phyloP scores from a whole-genome alignment of 805 yeast species.

The Wickerhamomyces silvicola region DNA sequence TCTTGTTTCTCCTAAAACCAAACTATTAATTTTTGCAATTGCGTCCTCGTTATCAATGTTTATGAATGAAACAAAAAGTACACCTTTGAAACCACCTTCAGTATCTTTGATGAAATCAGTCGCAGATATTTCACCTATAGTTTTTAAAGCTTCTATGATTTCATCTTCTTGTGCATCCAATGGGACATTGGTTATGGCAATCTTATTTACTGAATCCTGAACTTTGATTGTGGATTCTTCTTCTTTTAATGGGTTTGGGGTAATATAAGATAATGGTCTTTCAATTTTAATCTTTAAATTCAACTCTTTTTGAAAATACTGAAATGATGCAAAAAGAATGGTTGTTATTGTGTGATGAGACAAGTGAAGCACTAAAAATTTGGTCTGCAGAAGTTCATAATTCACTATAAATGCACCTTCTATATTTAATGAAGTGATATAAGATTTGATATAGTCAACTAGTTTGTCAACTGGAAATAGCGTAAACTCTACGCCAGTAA shows the following conservation, averaged over 20 bases:
- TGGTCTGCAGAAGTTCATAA: slow-evolving; percentile 26
- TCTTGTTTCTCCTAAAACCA: slow-evolving; percentile 29
- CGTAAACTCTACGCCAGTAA: slow-evolving; percentile 25
- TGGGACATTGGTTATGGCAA: slow-evolving; percentile 42
- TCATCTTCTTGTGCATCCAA: slow-evolving; percentile 35
- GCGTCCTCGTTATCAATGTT: slow-evolving; percentile 7
- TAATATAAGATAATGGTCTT: slow-evolving; percentile 43
- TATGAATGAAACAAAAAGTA: slow-evolving; percentile 47
- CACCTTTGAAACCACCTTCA: slow-evolving; percentile 46
- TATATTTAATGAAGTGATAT: slow-evolving; percentile 37
- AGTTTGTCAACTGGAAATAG: slow-evolving; percentile 30
- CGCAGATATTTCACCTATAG: slow-evolving; percentile 33
- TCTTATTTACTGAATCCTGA: slow-evolving; percentile 38
- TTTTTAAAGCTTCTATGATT: slow-evolving; percentile 34
- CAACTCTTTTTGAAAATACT: slow-evolving; percentile 27
- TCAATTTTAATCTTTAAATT: slow-evolving; percentile 26
- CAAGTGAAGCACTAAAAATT: slow-evolving; percentile 43
- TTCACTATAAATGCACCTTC: slow-evolving; percentile 34
- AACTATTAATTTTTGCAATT: slow-evolving; percentile 27
- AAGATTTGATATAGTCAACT: slow-evolving; percentile 39
- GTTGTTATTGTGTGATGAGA: slow-evolving; percentile 50
- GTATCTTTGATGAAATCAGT: slow-evolving; percentile 41
- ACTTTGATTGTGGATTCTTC: slow-evolving; percentile 26
- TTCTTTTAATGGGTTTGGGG: slow-evolving; percentile 20
- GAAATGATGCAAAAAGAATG: slow-evolving; percentile 37